Base-by-base conservation (phyloP, 2,329 filamentous ascomycete genomes). In the Xylaria sp. region DNA sequence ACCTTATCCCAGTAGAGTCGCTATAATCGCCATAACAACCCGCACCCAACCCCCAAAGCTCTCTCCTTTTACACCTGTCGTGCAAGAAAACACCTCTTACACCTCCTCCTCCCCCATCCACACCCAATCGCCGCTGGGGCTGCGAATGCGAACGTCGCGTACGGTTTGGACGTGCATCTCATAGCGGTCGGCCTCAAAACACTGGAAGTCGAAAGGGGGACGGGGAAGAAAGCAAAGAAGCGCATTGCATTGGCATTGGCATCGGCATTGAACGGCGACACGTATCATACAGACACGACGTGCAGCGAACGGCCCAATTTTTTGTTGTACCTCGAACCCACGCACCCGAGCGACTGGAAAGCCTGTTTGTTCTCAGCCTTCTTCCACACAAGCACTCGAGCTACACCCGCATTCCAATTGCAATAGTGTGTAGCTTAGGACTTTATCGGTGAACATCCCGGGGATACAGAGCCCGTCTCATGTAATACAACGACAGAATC, bases 1-100 rank as follows among this genome's bases (percentile, higher is more conserved):
- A 70, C 69, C 66, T 66, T 49, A 15, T 62, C 54, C 44, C 31
- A 53, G 56, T 63, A 44, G 56, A 70, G 72, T 74, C 71, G 67
- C 72, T 69, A 71, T 72, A 70, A 73, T 74, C 71, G 67, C 72
- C 70, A 71, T 72, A 74, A 72, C 72, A 71, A 73, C 70, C 71
- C 68, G 61, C 66, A 53, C 56, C 69, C 67, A 63, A 57, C 63
- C 65, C 61, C 62, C 65, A 44, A 38, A 64, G 28, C 56, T 57
- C 36, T 60, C 62, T 63, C 54, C 61, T 63, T 60, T 63, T 48
- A 36, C 59, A 57, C 58, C 28, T 63, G 23, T 54, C 20, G 53
- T 46, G 63, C 59, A 42, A 61, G 40, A 68, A 59, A 59, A 64
- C 42, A 53, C 66, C 33, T 62, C 60, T 59, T 48, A 33, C 54